A percentile compares a stretch with the other conserved stretches of the same genome.
phyloP scores from a whole-genome alignment of 495 filamentous ascomycete genomes.

The Delitschia confertaspora region DNA sequence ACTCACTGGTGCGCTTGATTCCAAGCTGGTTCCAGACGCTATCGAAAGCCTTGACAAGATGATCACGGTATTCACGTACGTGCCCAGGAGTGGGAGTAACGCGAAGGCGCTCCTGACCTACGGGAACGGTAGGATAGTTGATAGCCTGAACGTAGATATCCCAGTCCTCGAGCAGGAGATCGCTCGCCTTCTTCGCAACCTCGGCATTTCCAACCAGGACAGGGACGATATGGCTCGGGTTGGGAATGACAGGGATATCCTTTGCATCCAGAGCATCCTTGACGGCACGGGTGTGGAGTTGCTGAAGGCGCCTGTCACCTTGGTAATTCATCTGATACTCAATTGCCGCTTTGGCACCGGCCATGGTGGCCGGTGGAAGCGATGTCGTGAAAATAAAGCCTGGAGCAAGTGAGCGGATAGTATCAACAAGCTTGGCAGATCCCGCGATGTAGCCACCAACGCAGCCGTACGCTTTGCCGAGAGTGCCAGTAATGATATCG shows the following conservation, averaged over 20 bases:
- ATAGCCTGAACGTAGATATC: slow-evolving; percentile 97
- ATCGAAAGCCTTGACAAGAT: slow-evolving; percentile 78
- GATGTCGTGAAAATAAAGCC: slow-evolving; percentile 99
- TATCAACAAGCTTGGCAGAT: slow-evolving; percentile 79
- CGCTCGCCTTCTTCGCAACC: slow-evolving; percentile 81
- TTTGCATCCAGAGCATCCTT: slow-evolving; percentile 66
- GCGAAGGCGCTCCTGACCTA: slow-evolving; percentile 88
- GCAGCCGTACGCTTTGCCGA: slow-evolving; percentile 96
- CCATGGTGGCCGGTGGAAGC: slow-evolving; percentile 92
- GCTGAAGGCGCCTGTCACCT: slow-evolving; percentile 81
- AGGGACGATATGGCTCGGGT: slow-evolving; percentile 92
- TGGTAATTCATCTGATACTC: slow-evolving; percentile 77
- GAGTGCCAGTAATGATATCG: slow-evolving; percentile 94
- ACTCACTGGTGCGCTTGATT: slow-evolving; percentile 85
- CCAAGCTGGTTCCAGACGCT: slow-evolving; percentile 77
- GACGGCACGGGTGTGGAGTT: slow-evolving; percentile 87
- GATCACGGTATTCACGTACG: slow-evolving; percentile 65
- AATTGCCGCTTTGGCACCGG: slow-evolving; percentile 83
- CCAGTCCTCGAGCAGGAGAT: slow-evolving; percentile 77
- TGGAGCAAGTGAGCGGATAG: slow-evolving; percentile 89
- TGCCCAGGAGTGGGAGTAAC: slow-evolving; percentile 96
- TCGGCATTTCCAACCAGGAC: slow-evolving; percentile 90
- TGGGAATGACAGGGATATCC: slow-evolving; percentile 96
- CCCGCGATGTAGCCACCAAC: slow-evolving; percentile 97
- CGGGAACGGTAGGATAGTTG: slow-evolving; percentile 96